Base-by-base conservation (phyloP, 2,329 filamentous ascomycete genomes). In the Diaporthe batatas region DNA sequence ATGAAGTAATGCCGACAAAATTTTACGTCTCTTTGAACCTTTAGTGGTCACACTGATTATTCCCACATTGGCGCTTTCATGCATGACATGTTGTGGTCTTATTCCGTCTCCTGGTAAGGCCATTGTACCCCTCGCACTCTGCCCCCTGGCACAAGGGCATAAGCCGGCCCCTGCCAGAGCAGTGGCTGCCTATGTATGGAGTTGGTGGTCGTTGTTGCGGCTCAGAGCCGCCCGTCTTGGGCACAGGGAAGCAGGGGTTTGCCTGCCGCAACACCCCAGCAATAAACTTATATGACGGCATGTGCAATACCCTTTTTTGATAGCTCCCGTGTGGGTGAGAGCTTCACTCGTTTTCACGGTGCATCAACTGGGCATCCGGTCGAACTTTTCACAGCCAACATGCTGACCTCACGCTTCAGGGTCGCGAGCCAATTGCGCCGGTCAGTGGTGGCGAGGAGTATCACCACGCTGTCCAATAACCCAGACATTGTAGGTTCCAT, bases 401-500 rank as follows among this genome's bases (percentile, higher is more conserved):
- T 84, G 82, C 76, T 82, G 62, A 72, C 79, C 65, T 76, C 79
- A 72, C 75, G 78, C 57, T 74, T 79, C 14, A 78, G 80, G 42
- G 73, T 68, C 77, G 23, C 71, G 72, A 44, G 75, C 57, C 73
- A 79, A 65, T 69, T 77, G 64, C 79, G 68, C 72, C 75, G 62
- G 71, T 67, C 62, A 16, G 71, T 77, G n/a, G 68, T 55, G 49
- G 53, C 47, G n/a, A 79, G 88, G 42, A 72, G 78, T 21, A 74
- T 89, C 5, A 86, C 86, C 47, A 88, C 85, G 8, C 77, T 91
- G 25, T 78, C 83, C 10, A 84, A 82, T 53, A 91, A 91, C 73
- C 82, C 85, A 7, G 81, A 86, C 73, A 90, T 91, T 78, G 89
- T 90, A 77, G 81, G 87, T 82, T 11, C 18, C 7, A 11, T 18